Conservation (phyloP, 2,329 filamentous ascomycete genomes). For the Trichophyton simii region DNA sequence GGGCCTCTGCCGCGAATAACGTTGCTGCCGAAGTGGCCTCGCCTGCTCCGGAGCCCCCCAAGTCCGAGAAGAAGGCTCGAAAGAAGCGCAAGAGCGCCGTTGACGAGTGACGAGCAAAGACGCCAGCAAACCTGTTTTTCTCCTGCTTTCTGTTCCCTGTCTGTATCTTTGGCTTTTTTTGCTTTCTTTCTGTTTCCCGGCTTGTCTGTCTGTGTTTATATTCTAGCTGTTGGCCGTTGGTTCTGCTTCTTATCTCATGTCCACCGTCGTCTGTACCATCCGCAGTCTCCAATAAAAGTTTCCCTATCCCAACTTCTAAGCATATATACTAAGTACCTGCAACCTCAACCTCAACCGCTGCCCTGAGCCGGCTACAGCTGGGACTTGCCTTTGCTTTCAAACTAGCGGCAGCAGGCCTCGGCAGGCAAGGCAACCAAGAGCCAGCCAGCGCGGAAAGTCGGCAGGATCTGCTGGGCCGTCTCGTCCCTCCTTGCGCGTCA, state of each 20-base stretch:
- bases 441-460: too few relatives aligned
- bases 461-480: too few relatives aligned
- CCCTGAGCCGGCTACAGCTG: background rate
- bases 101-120: slow-evolving; percentile 6
- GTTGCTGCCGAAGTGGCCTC: slow-evolving; percentile 7
- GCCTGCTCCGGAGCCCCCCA: slow-evolving; percentile 23
- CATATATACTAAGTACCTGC: too few relatives aligned
- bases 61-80: slow-evolving; percentile 23
- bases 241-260: too few relatives aligned
- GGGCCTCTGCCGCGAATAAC: background rate
- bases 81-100: slow-evolving; percentile 31
- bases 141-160: background rate
- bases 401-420: background rate
- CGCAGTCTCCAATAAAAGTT: too few relatives aligned
- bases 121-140: background rate
- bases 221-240: too few relatives aligned
- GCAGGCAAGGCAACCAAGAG: background rate
- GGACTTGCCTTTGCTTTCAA: background rate
- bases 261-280: too few relatives aligned
- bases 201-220: too few relatives aligned
- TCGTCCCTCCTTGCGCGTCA: too few relatives aligned
- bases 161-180: background rate
- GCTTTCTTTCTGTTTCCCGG: too few relatives aligned
- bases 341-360: too few relatives aligned
- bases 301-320: too few relatives aligned